Evolutionary conservation across 148 eudicot genomes (phyloP).

Genomic region (Arctostaphylos glauca): DNA sequence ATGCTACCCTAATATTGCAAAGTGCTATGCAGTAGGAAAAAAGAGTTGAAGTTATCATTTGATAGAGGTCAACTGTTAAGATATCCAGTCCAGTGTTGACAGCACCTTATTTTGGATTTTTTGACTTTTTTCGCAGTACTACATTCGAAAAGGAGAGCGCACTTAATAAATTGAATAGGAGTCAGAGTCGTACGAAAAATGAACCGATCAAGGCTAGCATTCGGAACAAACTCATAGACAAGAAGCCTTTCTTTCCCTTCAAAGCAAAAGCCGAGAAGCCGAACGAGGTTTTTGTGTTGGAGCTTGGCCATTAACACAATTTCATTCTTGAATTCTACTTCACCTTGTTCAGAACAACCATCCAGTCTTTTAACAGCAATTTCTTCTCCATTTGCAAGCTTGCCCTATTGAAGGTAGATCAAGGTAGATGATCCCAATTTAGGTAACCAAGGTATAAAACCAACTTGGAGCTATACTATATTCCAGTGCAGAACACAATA

Average conservation of each 20-base stretch:
- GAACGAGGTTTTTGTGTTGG: conserved; percentile 28
- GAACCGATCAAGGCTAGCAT: conserved; percentile 30
- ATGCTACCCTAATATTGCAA: background rate
- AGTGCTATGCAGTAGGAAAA: too few relatives aligned
- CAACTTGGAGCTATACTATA: background rate
- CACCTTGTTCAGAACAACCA: conserved; percentile 29
- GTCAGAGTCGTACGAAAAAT: conserved; percentile 24
- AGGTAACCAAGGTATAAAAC: background rate
- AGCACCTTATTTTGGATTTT: background rate
- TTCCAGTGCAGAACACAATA: background rate
- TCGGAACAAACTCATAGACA: conserved; percentile 32
- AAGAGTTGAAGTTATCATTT: background rate
- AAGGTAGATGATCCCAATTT: background rate
- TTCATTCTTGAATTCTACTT: conserved; percentile 38
- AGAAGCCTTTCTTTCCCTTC: conserved; percentile 25
- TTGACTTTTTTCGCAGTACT: too few relatives aligned
- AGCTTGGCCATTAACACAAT: conserved; percentile 29
- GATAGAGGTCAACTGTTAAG: background rate
- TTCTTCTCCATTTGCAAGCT: conserved; percentile 21
- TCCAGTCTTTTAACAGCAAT: conserved; percentile 34
- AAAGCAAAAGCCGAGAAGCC: conserved; percentile 24
- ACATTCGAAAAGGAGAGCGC: background rate
- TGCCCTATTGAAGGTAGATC: conserved; percentile 22
- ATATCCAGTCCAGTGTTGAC: background rate
- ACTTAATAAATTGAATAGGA: background rate